Percentiles rank a stretch among this genome's conserved stretches.
phyloP scores from a whole-genome alignment of 2,329 filamentous ascomycete species.

The Scedosporium minutisporum region DNA sequence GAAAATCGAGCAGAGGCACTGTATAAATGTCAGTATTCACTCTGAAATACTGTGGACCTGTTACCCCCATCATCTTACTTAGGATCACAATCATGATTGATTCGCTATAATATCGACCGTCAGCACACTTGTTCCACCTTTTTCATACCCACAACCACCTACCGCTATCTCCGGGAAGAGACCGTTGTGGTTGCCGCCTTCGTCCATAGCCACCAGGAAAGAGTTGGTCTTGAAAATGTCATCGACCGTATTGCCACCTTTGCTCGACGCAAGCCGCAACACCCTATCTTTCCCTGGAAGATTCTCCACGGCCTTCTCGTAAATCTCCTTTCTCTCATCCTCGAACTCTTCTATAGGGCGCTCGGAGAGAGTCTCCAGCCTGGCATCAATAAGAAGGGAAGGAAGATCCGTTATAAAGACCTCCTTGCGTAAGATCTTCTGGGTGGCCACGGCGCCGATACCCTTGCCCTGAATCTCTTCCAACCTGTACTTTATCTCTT shows the following conservation, averaged over 20 bases:
- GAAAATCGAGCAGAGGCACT: neutral
- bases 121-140: neutral
- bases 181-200: constrained; percentile 11
- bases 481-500: constrained; percentile 14
- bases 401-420: constrained; percentile 25
- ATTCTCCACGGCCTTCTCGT: neutral
- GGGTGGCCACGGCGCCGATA: constrained; percentile 22
- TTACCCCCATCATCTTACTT: neutral
- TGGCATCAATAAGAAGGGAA: constrained; percentile 17
- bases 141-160: neutral
- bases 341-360: constrained; percentile 13
- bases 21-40: neutral
- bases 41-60: neutral
- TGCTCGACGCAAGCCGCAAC: constrained; percentile 16
- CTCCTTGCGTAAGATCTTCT: constrained; percentile 21
- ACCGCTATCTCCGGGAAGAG: constrained; percentile 16
- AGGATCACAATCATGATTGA: neutral
- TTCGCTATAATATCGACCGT: neutral
- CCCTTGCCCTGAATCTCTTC: constrained; percentile 20
- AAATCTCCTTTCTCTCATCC: neutral
- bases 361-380: neutral
- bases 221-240: constrained; percentile 25
- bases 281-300: constrained; percentile 12
- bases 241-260: constrained; percentile 17
- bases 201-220: constrained; percentile 17